A percentile compares a stretch with the other conserved stretches of the same genome.
These are phyloP conservation scores for Dictyostelium gargantuum DNA, from an alignment of 208 protist species.

Conservation along the genomic window DNA sequence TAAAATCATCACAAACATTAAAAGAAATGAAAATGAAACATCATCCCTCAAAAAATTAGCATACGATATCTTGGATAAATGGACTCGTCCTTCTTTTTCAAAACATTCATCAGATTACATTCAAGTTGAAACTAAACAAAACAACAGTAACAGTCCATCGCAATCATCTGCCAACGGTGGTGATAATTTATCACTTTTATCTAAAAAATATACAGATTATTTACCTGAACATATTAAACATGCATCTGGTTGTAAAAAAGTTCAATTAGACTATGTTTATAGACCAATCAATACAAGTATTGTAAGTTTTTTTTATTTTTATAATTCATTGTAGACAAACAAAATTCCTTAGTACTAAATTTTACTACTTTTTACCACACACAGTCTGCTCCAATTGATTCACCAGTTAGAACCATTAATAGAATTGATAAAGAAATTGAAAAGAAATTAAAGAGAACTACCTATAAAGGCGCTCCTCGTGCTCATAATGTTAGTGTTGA, in stretches of 20 bases:
- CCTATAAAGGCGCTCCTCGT: not conserved
- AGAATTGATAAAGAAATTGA: slow-evolving; percentile 53
- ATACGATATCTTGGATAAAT: slow-evolving; percentile 18
- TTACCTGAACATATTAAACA: slow-evolving; percentile 53
- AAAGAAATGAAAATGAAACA: not conserved
- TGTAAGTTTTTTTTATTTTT: not conserved
- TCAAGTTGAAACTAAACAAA: not conserved
- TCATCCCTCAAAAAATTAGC: not conserved
- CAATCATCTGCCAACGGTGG: not conserved
- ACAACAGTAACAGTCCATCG: not conserved
- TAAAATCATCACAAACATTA: not conserved
- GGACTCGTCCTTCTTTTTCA: not conserved
- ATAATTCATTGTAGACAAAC: not conserved
- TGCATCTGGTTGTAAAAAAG: not conserved
- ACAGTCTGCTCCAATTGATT: not conserved
- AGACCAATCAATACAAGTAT: not conserved
- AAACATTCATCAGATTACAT: not conserved
- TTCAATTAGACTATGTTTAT: not conserved
- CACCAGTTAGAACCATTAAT: not conserved
- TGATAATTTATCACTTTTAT: not conserved
- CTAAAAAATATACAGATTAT: slow-evolving; percentile 29
- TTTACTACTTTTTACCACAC: no score
- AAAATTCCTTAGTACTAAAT: not conserved
- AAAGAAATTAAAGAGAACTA: not conserved
- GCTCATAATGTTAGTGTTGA: slow-evolving; percentile 13